These are phyloP conservation scores for Sphagnum contortum DNA, from an alignment of 225 moss, liverwort and hornwort species.

Conservation along the genomic window DNA sequence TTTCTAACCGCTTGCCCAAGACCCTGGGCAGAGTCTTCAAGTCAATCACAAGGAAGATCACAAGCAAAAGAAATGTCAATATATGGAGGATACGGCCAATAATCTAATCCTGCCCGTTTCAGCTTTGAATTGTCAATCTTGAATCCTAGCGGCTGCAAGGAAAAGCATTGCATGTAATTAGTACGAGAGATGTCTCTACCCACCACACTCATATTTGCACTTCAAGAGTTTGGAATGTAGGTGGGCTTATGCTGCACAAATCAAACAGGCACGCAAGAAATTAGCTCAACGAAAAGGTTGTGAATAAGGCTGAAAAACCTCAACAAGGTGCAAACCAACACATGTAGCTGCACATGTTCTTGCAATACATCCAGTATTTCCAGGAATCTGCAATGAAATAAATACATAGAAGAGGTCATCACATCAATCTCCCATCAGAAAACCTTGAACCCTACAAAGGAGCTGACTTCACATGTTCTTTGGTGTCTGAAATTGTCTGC, in stretches of 20 bases:
- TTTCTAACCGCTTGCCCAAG: no score
- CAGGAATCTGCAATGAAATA: conserved; percentile 62
- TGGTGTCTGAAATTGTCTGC: no score
- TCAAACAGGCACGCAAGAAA: not conserved
- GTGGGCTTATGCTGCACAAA: no score
- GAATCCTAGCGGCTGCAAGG: conserved; percentile 74
- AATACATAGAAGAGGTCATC: not conserved
- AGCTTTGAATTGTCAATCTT: conserved; percentile 84
- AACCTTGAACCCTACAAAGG: no score
- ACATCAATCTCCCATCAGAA: conserved; percentile 1
- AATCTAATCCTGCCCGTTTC: conserved; percentile 98
- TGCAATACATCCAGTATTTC: conserved; percentile 96
- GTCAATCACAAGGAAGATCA: not conserved
- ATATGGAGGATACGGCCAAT: conserved; percentile 94
- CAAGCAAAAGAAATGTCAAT: not conserved
- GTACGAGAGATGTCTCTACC: no score
- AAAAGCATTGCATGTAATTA: not conserved
- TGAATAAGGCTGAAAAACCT: conserved; percentile 28
- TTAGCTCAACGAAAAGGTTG: not conserved
- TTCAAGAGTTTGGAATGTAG: no score
- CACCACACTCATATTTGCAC: no score
- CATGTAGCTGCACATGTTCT: conserved; percentile 94
- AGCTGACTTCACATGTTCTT: no score
- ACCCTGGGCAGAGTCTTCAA: no score
- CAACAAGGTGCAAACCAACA: conserved; percentile 89